phyloP scores from a whole-genome alignment of 176 grass and related monocot genomes.

The Pontederia crassipes region DNA sequence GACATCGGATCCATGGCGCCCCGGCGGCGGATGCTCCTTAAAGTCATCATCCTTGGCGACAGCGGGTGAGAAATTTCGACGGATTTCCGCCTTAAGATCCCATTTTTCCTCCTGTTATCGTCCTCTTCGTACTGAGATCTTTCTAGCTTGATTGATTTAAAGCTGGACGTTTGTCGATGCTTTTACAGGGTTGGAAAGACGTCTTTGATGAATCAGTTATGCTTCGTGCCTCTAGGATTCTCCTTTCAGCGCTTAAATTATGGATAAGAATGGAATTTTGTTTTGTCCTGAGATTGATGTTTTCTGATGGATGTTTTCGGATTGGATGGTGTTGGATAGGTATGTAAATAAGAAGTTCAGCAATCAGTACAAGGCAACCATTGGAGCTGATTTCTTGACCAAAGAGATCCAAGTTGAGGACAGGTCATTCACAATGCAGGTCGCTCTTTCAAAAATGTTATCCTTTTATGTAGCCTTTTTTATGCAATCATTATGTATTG shows the following conservation, averaged over 20 bases:
- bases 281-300: not conserved
- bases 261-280: no score
- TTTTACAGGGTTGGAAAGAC: slow-evolving; percentile 78
- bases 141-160: no score
- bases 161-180: no score
- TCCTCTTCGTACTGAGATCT: no score
- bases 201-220: slow-evolving; percentile 89
- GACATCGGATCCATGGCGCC: slow-evolving; percentile 52
- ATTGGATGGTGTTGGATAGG: slow-evolving; percentile 19
- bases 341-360: slow-evolving; percentile 90
- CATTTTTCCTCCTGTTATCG: not conserved
- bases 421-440: slow-evolving; percentile 79
- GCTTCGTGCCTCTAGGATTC: not conserved
- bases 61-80: no score
- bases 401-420: slow-evolving; percentile 91
- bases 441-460: slow-evolving; percentile 4
- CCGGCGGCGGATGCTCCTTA: slow-evolving; percentile 83
- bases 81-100: not conserved
- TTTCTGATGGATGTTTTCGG: not conserved
- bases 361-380: slow-evolving; percentile 90
- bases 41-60: not conserved
- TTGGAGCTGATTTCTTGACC: slow-evolving; percentile 85
- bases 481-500: not conserved
- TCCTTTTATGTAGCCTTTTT: not conserved
- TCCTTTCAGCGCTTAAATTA: no score